These are phyloP conservation scores for Epichloe coenophiala DNA, from an alignment of 2,329 filamentous ascomycete genomes.

Conservation along the genomic window DNA sequence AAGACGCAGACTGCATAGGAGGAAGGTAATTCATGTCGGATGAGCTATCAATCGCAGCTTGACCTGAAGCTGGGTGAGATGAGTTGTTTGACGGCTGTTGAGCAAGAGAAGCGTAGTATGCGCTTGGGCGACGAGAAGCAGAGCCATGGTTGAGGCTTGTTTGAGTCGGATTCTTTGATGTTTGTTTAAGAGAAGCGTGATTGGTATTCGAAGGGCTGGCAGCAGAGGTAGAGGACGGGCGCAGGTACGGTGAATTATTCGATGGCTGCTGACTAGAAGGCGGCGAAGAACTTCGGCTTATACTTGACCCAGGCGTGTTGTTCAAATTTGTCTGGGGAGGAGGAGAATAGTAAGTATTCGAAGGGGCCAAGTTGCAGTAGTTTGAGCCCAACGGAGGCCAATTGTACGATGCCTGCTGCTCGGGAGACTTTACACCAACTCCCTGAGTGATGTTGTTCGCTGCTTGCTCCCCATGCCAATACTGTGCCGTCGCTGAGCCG, in stretches of 20 bases:
- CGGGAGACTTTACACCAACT: too few relatives aligned
- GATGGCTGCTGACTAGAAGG: background rate
- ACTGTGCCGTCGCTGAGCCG: background rate
- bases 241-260: background rate
- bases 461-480: background rate
- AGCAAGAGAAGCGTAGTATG: too few relatives aligned
- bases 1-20: background rate
- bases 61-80: too few relatives aligned
- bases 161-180: too few relatives aligned
- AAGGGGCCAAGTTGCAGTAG: too few relatives aligned
- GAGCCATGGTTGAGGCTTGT: too few relatives aligned
- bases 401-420: background rate
- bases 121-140: too few relatives aligned
- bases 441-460: background rate
- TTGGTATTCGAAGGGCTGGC: background rate
- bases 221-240: background rate
- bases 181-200: too few relatives aligned
- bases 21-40: background rate
- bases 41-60: background rate
- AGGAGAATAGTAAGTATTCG: too few relatives aligned
- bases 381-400: background rate
- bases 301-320: too few relatives aligned
- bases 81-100: too few relatives aligned
- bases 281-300: background rate
- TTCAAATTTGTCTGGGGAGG: too few relatives aligned